Evolutionary conservation across 2,329 filamentous ascomycete species (phyloP).

Genomic region (Aureobasidium mangrovei): DNA sequence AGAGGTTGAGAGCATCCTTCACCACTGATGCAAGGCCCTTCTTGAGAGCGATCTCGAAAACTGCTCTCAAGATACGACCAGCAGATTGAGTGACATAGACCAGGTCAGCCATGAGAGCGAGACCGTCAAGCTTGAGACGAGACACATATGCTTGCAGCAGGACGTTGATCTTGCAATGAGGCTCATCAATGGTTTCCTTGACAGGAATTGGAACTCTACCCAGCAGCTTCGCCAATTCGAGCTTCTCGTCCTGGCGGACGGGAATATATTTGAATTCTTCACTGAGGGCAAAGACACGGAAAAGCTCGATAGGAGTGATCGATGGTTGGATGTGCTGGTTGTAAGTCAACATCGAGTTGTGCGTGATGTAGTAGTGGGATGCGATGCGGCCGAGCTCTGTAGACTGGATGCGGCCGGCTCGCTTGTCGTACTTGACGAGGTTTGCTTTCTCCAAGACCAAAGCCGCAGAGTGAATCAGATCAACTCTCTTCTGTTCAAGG

Average conservation of each 20-base stretch:
- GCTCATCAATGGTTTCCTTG: constrained; percentile 94
- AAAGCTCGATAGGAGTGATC: constrained; percentile 88
- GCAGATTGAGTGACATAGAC: constrained; percentile 98
- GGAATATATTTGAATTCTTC: constrained; percentile 99
- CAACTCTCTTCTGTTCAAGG: constrained; percentile 93
- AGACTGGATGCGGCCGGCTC: constrained; percentile 75
- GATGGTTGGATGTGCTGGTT: constrained; percentile 90
- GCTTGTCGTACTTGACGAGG: constrained; percentile 91
- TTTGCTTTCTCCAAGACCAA: constrained; percentile 77
- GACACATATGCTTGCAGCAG: constrained; percentile 95
- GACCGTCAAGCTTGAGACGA: constrained; percentile 81
- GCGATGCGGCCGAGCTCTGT: constrained; percentile 93
- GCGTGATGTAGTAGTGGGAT: constrained; percentile 96
- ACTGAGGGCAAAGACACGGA: constrained; percentile 91
- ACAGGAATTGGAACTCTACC: constrained; percentile 88
- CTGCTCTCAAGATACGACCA: constrained; percentile 85
- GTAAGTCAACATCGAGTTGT: constrained; percentile 94
- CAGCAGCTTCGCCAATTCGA: constrained; percentile 87
- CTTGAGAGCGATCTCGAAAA: constrained; percentile 95
- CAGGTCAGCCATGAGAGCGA: constrained; percentile 96
- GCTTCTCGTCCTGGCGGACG: constrained; percentile 92
- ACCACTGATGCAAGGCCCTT: constrained; percentile 94
- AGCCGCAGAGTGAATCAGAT: constrained; percentile 90
- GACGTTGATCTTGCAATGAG: constrained; percentile 96
- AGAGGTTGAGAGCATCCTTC: constrained; percentile 84